Conservation (phyloP, 257 asterid species). For the Lycium barbarum region DNA sequence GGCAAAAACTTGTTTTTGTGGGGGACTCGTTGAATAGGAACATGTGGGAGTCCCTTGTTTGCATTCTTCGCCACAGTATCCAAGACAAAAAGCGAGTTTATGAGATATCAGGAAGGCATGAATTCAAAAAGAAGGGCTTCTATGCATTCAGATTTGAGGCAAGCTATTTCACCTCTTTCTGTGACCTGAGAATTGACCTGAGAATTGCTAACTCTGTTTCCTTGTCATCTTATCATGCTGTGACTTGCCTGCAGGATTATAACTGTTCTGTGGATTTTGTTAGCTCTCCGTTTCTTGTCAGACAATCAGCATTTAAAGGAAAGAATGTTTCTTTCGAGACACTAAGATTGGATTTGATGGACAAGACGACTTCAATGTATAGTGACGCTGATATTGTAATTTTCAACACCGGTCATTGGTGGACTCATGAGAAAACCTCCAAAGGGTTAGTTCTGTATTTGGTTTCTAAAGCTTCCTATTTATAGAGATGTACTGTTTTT, state of each 20-base stretch:
- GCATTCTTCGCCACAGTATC: constrained; percentile 79
- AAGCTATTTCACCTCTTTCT: constrained; percentile 35
- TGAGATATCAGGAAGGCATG: constrained; percentile 88
- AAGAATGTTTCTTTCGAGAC: constrained; percentile 77
- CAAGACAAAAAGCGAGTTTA: constrained; percentile 68
- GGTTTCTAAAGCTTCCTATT: background rate
- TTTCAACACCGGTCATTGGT: constrained; percentile 97
- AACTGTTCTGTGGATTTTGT: constrained; percentile 88
- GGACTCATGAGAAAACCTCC: constrained; percentile 98
- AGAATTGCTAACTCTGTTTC: background rate
- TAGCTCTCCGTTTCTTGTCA: constrained; percentile 86
- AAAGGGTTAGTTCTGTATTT: constrained; percentile 66
- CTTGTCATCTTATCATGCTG: background rate
- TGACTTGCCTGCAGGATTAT: constrained; percentile 67
- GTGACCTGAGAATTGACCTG: background rate
- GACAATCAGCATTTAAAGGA: constrained; percentile 60
- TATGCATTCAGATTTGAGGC: constrained; percentile 95
- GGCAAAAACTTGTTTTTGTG: constrained; percentile 74
- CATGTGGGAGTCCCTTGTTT: constrained; percentile 98
- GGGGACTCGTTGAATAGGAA: constrained; percentile 95
- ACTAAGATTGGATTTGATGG: constrained; percentile 87
- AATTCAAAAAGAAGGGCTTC: constrained; percentile 87
- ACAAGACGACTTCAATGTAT: constrained; percentile 75
- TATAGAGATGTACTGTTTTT: background rate
- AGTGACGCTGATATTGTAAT: constrained; percentile 85